Evolutionary conservation across 2,329 filamentous ascomycete genomes (phyloP), one percentile per base, ranked within the genome.

Genomic region (Fusarium verticillioides): DNA sequence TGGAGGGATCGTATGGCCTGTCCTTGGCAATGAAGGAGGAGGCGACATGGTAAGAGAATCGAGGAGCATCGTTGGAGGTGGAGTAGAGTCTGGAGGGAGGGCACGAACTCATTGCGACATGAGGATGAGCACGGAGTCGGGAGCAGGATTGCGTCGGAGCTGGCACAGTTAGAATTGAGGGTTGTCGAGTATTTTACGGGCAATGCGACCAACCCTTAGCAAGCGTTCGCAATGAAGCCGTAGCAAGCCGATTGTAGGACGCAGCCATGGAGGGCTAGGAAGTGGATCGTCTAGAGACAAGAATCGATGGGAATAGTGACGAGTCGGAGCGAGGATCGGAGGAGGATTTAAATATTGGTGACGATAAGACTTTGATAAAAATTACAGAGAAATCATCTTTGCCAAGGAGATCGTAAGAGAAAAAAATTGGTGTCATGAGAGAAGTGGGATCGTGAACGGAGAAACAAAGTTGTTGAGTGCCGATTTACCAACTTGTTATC

Each of bases 11-110:
- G 83, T 91, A 95, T 37, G 86, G 87, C 49, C 87, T 88, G 75
- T 91, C 89, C 81, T 96, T 96, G 66, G 89, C 92, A 54, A 91
- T 92, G 78, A 93, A 95, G 9, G 93, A 93, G 10, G 92, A 92
- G 36, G 93, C 91, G 66, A 94, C 87, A 73, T 92, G 87, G 81
- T 94, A 95, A 59, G 88, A 89, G 78, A 94, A 89, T 54, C 76
- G 79, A 26, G 82, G 73, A 52, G 77, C 40, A 54, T 76, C 66
- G 23, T 73, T 42, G n/a, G 79, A 68, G 47, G 77, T 70, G 47
- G 78, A 76, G 58, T 79, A 75, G 40, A 70, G 72, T 44, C 60
- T 73, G 40, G 77, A 74, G 68, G 60, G 67, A 39, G 70, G 66
- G 57, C 53, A 64, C 56, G 64, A 60, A 63, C 74, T 62, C 69